Evolutionary conservation across 2,329 filamentous ascomycete species (phyloP).

Genomic region (Microcyclospora pomicola): DNA sequence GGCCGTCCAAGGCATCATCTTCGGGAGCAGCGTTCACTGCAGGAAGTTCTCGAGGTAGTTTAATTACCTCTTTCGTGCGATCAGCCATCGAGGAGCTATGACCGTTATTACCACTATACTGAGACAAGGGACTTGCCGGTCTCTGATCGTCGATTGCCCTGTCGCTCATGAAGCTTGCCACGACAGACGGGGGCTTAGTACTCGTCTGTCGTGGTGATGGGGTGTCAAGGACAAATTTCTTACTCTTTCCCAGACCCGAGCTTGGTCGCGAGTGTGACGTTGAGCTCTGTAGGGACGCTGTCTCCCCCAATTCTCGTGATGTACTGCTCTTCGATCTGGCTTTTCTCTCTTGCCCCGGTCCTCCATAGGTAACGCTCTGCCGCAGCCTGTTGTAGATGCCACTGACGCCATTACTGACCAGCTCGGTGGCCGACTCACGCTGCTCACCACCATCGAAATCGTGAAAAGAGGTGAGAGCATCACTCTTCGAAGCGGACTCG

Average conservation of each 20-base stretch:
- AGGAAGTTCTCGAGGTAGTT: too few species aligned
- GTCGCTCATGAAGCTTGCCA: conserved; percentile 5
- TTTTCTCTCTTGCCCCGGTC: conserved; percentile 10
- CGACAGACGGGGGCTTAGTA: conserved; percentile 10
- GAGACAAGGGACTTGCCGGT: too few species aligned
- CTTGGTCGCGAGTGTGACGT: conserved; percentile 3
- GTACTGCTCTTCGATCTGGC: conserved; percentile 15
- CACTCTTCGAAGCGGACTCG: conserved; percentile 71
- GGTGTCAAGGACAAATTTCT: conserved; percentile 9
- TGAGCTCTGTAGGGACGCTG: conserved; percentile 11
- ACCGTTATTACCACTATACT: too few species aligned
- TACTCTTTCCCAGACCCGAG: background rate
- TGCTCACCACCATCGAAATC: conserved; percentile 66
- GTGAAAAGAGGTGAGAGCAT: conserved; percentile 81
- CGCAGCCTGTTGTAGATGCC: conserved; percentile 77
- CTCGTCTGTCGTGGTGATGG: conserved; percentile 9
- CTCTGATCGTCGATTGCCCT: too few species aligned
- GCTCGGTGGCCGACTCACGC: conserved; percentile 21
- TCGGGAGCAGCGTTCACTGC: too few species aligned
- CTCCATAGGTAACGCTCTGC: conserved; percentile 18
- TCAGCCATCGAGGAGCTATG: too few species aligned
- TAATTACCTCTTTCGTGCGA: too few species aligned
- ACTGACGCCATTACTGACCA: conserved; percentile 42
- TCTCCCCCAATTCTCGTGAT: conserved; percentile 11
- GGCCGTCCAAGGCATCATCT: too few species aligned